Evolutionary conservation across 2,329 filamentous ascomycete genomes (phyloP), one percentile per base, ranked within the genome.

Genomic region (Diplocarpon mali): DNA sequence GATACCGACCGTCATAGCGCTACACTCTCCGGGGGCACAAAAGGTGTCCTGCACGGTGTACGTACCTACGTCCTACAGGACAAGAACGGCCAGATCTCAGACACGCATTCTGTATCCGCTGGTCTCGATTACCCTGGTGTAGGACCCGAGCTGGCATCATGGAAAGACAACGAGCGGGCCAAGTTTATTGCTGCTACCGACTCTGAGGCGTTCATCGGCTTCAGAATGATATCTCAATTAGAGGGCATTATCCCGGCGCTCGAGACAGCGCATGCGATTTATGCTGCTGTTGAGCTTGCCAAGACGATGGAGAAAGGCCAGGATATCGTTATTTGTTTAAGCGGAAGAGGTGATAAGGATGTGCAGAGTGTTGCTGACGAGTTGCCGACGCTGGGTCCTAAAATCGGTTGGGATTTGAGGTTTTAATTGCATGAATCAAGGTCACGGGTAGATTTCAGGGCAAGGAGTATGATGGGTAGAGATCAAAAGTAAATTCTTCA

Each of bases 321-420:
- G 67, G 88, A 96, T 60, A 69, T 98, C 24, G 90, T 98, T 48
- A 89, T 98, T 51, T 96, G 90, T 67, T 65, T 98, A 31, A 93
- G 85, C 61, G 92, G 92, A 8, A 74, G 92, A 56, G 92, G 92
- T 51, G 92, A 98, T 67, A 98, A 98, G 78, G 92, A 98, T 62
- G 92, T 98, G 47, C 89, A 98, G 76, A 94, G 86, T 59, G 90
- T 98, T 41, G 92, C 92, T 0, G 92, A 98, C 61, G 87, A 94
- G 67, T 68, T 98, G 61, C 90, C 90, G 14, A 84, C 75, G 55
- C 65, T 98, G 50, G 90, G 92, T 0, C 92, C 92, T 7, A 72
- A 83, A 70, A 96, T 98, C 65, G 87, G 75, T 46, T 82, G 78
- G 78, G 77, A 82, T 55, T 61, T 82, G 57, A 69, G 78, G 29